Evolutionary conservation across 1,139 yeast species (phyloP).

Genomic region (Kurtzmaniella quercitrusa): DNA sequence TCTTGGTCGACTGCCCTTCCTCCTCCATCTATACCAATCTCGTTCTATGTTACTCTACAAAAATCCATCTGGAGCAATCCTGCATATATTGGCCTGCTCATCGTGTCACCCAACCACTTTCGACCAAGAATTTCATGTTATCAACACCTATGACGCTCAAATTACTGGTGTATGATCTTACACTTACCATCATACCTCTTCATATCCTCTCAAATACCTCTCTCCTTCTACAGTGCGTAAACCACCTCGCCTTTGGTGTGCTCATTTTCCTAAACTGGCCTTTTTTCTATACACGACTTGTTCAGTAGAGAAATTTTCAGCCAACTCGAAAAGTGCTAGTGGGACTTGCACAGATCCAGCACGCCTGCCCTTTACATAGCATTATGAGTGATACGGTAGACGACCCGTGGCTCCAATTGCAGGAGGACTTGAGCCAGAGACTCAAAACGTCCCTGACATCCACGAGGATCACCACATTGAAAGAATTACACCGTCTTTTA

Average conservation of each 20-base stretch:
- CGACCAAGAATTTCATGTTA: too few species aligned
- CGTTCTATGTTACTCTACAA: too few species aligned
- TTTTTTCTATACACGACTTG: neutral
- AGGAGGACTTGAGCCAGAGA: conserved; percentile 17
- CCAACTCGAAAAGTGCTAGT: neutral
- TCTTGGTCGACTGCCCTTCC: too few species aligned
- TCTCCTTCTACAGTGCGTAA: too few species aligned
- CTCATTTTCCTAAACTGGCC: neutral
- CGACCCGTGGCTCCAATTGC: conserved; percentile 23
- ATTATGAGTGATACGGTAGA: neutral
- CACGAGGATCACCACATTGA: conserved; percentile 28
- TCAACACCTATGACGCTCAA: too few species aligned
- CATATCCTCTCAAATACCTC: too few species aligned
- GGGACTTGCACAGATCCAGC: neutral
- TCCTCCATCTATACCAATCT: too few species aligned
- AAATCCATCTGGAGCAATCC: too few species aligned
- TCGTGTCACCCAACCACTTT: too few species aligned
- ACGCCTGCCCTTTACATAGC: neutral
- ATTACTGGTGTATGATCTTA: too few species aligned
- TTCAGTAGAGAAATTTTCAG: neutral
- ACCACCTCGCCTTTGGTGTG: neutral
- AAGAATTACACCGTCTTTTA: conserved; percentile 13
- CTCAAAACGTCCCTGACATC: conserved; percentile 31
- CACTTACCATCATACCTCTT: too few species aligned
- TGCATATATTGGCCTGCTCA: too few species aligned